Evolutionary conservation across 257 asterid species (phyloP), one percentile per base, ranked within the genome.

Genomic region (Eustoma russellianum): DNA sequence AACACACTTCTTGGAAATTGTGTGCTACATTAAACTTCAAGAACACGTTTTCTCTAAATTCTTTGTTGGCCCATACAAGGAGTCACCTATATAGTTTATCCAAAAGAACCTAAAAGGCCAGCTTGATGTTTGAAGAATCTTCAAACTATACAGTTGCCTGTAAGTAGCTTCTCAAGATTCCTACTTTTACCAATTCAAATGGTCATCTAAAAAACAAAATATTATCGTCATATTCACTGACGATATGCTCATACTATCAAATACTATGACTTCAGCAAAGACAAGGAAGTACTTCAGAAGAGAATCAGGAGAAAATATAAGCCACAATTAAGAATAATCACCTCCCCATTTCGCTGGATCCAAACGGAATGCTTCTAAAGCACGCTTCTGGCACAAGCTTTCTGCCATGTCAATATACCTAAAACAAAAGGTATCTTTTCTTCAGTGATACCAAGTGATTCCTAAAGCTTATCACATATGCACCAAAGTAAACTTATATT

Each of bases 291-390:
- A n/a, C n/a, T n/a, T 5, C 5, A 35, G 41, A 35, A 35, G 41
- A 1, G 41, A 6, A 35, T 5, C 9, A 35, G 5, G 41, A 5
- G 41, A 5, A 9, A 6, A 1, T 35, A 35, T 35, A 35, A 35
- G 9, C 1, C 5, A 35, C 5, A 35, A 1, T 9, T 5, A 35
- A n/a, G n/a, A n/a, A n/a, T n/a, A n/a, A n/a, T n/a, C n/a, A n/a
- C n/a, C n/a, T 68, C 96, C 96, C 96, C 96, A 86, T 73, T 83
- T 86, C 35, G 79, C 91, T 57, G 96, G 96, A 72, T 86, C 94
- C 88, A 86, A 66, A 24, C 86, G 81, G 62, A 83, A 86, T 41
- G 85, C 94, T 74, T 86, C 96, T 56, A 86, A 51, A 7, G 92
- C 96, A 18, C 94, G 91, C 65, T 83, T 83, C 69, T 86, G 96